Evolutionary conservation across 495 filamentous ascomycete genomes (phyloP).

Genomic region (Penicillium psychrofluorescens): DNA sequence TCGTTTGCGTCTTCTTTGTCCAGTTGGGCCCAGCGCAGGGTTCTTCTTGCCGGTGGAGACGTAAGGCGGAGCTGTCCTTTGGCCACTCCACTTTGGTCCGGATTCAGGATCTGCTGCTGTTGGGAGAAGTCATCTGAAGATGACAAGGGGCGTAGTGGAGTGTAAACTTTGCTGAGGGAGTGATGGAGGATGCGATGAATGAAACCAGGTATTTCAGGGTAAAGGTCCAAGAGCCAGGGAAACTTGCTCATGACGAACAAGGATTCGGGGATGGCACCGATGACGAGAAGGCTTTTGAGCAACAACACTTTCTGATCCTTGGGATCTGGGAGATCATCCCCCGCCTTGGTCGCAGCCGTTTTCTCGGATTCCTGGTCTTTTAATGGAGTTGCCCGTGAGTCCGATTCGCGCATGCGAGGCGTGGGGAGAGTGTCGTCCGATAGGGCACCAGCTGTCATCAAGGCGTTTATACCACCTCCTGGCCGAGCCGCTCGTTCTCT

Average conservation of each 20-base stretch:
- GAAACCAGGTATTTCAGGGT: conserved; percentile 68
- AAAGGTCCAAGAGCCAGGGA: conserved; percentile 79
- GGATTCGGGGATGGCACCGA: conserved; percentile 89
- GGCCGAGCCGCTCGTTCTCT: conserved; percentile 59
- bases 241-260: conserved; percentile 88
- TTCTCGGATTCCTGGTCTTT: conserved; percentile 46
- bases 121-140: conserved; percentile 31
- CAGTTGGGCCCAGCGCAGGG: conserved; percentile 68
- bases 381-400: conserved; percentile 37
- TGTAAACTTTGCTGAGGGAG: conserved; percentile 64
- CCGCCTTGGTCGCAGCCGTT: conserved; percentile 35
- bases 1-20: conserved; percentile 68
- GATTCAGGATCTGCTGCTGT: conserved; percentile 43
- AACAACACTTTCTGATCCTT: conserved; percentile 85
- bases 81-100: conserved; percentile 53
- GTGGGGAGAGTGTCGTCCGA: conserved; percentile 69
- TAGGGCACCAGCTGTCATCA: conserved; percentile 81
- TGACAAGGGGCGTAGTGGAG: conserved; percentile 39
- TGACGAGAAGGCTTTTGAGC: conserved; percentile 76
- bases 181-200: conserved; percentile 80
- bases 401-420: conserved; percentile 35
- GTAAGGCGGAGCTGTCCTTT: conserved; percentile 59
- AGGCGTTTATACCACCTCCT: conserved; percentile 67
- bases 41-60: conserved; percentile 49
- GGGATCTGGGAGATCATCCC: conserved; percentile 65